Evolutionary conservation across 441 rosid genomes (phyloP), one percentile per base, ranked within the genome.

Genomic region (Brassica balearica): DNA sequence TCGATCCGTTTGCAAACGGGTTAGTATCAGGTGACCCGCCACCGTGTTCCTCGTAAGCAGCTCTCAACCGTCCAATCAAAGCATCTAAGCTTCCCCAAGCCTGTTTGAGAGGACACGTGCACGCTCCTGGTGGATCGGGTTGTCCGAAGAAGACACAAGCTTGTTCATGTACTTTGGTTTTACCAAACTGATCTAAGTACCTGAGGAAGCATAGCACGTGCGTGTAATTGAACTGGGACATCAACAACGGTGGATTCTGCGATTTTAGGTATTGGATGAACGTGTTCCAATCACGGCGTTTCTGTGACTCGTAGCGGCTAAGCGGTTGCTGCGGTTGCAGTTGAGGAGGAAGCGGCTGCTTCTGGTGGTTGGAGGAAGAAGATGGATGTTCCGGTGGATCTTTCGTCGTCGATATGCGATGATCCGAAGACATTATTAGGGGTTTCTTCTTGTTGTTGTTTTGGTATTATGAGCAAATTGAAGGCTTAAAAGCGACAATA

Each of bases 21-120:
- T 88, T 89, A n/a, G 80, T 82, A 77, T 88, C 91, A 3, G 87
- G 81, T 46, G 88, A 82, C 0, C 93, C 93, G 0, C 95, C 95
- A 2, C 93, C 93, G 22, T 89, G 86, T 81, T 89, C 93, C 77
- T 89, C 91, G 27, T 85, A 89, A 51, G 91, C 91, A 27, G 92
- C 91, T 82, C 92, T 58, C 11, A 89, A 80, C 29, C 93, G 84
- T 78, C 93, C 93, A 81, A 89, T 86, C 80, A 89, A 84, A 8
- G 93, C 91, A 65, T 89, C 93, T 8, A 89, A 82, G 79, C 91
- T 87, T 51, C 93, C 93, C 93, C 93, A 89, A 10, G 93, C 93
- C 77, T 89, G 93, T 79, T 85, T 73, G 8, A 87, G 84, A 15
- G 93, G 91, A 72, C 91, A 89, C 43, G 91, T 81, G 72, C 93